Evolutionary conservation across 139 green algal genomes (phyloP), one percentile per base, ranked within the genome.

Genomic region (Auxenochlorella pyrenoidosa): DNA sequence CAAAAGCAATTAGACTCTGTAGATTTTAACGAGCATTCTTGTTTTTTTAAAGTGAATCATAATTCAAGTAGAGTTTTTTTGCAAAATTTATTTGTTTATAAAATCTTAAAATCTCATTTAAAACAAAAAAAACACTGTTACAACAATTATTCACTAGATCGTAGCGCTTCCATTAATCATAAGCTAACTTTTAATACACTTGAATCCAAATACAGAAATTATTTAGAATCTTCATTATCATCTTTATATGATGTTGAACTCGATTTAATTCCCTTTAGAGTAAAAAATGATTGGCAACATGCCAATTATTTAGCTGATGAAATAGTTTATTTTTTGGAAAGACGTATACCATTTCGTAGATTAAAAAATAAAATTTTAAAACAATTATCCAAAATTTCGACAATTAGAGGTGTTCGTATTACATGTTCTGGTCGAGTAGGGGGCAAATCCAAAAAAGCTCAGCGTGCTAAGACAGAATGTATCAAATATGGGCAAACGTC

Each of bases 381-480:
- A 76, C 47, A 88, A 75, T 59, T 89, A 43, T 34, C 59, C 59
- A 28, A 82, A 75, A 83, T 82, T 54, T 26, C 65, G 15, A 54
- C 36, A 36, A 86, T 90, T 87, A 66, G 60, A n/a, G 87, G 87
- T 76, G 40, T 90, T 72, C 87, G 87, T 79, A 79, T 90, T 70
- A 79, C 87, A 41, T 87, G 80, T 79, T 84, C 81, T 43, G 87
- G 87, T 58, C 87, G 87, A 85, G 71, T 88, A 66, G 81, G 82
- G 36, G 87, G 87, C 36, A 87, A 87, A 68, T 88, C 87, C 58
- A 88, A 88, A 90, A 90, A 88, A 88, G 79, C 87, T 63, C 87
- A 88, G 75, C 87, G 87, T 81, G 51, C 82, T 58, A 85, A 85
- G 66, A 78, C 44, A 28, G 70, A 90, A 82, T 79, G 70, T 40